phyloP scores from a whole-genome alignment of 208 protist species.

The Trichomonas vaginalis region DNA sequence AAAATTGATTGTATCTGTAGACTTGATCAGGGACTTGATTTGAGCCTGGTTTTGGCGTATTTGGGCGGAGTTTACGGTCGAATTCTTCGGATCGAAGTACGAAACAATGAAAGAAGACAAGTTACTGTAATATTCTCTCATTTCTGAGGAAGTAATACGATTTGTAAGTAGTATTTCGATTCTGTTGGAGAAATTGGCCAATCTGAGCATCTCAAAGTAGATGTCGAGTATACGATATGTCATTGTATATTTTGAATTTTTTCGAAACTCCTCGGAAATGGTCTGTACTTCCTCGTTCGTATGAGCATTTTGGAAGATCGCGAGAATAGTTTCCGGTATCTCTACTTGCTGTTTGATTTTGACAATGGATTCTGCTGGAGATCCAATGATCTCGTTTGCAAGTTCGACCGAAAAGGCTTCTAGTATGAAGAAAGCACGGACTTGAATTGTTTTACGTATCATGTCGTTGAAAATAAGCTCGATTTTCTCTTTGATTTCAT shows the following conservation, averaged over 20 bases:
- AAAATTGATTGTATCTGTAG: background rate
- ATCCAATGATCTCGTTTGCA: background rate
- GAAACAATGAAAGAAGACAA: background rate
- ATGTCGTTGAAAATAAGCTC: background rate
- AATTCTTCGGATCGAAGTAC: background rate
- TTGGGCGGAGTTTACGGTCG: background rate
- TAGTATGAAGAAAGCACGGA: background rate
- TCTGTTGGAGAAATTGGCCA: background rate
- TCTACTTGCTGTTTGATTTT: background rate
- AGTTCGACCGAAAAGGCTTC: background rate
- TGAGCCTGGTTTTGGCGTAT: background rate
- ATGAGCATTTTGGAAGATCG: background rate
- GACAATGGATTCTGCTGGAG: background rate
- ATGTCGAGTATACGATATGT: background rate
- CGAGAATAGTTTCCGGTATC: background rate
- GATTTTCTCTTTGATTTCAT: background rate
- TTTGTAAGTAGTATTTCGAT: background rate
- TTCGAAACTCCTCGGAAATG: background rate
- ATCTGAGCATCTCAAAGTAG: background rate
- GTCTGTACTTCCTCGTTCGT: background rate
- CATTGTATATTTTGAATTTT: background rate
- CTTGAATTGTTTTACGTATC: background rate
- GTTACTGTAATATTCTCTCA: background rate
- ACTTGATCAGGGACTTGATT: background rate
- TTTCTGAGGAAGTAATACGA: background rate